Percentiles rank a stretch among this genome's conserved stretches.
phyloP scores from a whole-genome alignment of 768 basidiomycete species.

The Suillus bovinus region DNA sequence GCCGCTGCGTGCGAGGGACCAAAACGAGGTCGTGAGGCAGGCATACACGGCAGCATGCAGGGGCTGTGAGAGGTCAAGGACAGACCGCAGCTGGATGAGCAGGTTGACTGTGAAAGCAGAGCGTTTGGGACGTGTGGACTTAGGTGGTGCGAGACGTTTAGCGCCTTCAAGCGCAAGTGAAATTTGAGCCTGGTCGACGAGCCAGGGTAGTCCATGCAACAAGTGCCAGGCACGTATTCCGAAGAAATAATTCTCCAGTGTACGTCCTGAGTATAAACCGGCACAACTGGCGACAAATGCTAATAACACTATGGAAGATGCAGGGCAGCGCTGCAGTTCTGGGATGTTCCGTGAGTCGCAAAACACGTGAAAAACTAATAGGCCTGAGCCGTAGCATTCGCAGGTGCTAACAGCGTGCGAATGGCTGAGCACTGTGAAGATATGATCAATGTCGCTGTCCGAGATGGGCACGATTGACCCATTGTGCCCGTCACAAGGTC shows the following conservation, averaged over 20 bases:
- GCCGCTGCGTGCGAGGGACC: too few species aligned
- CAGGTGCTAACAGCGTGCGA: constrained; percentile 33
- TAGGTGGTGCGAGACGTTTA: neutral
- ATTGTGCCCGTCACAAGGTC: too few species aligned
- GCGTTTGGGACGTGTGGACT: constrained; percentile 14
- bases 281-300: constrained; percentile 32
- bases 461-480: too few species aligned
- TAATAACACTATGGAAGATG: constrained; percentile 21
- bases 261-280: constrained; percentile 33
- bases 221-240: constrained; percentile 49
- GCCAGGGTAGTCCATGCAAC: constrained; percentile 40
- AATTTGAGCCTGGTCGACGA: constrained; percentile 24
- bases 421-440: too few species aligned
- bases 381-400: constrained; percentile 38
- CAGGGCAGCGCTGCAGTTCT: constrained; percentile 32
- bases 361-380: constrained; percentile 40
- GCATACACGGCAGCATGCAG: too few species aligned
- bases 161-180: constrained; percentile 27
- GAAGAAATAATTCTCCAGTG: constrained; percentile 39
- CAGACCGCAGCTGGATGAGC: too few species aligned
- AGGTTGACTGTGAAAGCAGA: neutral
- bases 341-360: constrained; percentile 33
- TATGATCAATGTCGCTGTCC: too few species aligned
- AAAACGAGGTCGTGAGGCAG: too few species aligned
- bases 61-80: too few species aligned